These are phyloP conservation scores for Kurtzmaniella fragi DNA, from an alignment of 805 yeast species.

Conservation along the genomic window DNA sequence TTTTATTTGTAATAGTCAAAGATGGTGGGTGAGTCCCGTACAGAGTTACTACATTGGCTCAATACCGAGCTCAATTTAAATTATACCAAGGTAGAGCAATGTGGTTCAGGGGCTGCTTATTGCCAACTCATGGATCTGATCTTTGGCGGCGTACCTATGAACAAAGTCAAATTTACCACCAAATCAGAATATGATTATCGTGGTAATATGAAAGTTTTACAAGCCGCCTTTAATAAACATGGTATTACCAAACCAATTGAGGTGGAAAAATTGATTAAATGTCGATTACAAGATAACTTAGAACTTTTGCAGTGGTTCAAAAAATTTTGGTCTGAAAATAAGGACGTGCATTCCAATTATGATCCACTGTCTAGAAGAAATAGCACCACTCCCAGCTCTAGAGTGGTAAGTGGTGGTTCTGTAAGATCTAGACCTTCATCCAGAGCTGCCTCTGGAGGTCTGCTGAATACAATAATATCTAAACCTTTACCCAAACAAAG, in stretches of 20 bases:
- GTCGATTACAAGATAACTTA: constrained; percentile 88
- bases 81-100: constrained; percentile 79
- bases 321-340: constrained; percentile 73
- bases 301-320: constrained; percentile 93
- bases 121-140: constrained; percentile 89
- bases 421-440: constrained; percentile 4
- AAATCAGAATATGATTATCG: constrained; percentile 70
- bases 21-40: constrained; percentile 65
- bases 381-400: not conserved
- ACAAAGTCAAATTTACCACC: constrained; percentile 61
- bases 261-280: constrained; percentile 76
- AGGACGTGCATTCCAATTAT: constrained; percentile 56
- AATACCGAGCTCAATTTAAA: constrained; percentile 63
- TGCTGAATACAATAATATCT: constrained; percentile 9
- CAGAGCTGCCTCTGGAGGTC: constrained; percentile 6
- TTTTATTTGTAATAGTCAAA: not conserved
- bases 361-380: constrained; percentile 48
- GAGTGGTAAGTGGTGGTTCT: constrained; percentile 3
- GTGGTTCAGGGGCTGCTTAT: constrained; percentile 94
- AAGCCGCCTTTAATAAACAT: constrained; percentile 70
- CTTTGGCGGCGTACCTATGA: constrained; percentile 76
- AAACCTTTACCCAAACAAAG: constrained; percentile 1
- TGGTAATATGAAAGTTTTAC: constrained; percentile 81
- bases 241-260: constrained; percentile 69
- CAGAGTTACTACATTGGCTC: constrained; percentile 81